Evolutionary conservation across 371 early-diverging fungal genomes (phyloP).

Genomic region (Nematocida sp.): DNA sequence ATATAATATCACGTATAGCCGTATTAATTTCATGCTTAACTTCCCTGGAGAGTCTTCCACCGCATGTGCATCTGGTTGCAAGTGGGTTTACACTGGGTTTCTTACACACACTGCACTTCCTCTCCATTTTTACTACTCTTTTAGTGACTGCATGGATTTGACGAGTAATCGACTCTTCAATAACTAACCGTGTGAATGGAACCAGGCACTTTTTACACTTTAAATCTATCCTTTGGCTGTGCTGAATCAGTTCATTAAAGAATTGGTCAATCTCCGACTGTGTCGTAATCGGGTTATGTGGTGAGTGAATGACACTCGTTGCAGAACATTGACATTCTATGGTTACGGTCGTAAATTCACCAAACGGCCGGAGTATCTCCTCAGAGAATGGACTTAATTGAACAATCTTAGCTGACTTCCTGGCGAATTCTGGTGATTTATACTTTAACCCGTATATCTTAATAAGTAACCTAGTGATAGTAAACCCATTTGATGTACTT

Average conservation of each 20-base stretch:
- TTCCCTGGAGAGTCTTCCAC: constrained; percentile 14
- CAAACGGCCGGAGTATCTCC: neutral
- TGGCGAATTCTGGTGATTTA: neutral
- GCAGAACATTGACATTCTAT: constrained; percentile 24
- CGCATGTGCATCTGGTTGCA: constrained; percentile 21
- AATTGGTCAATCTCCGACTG: neutral
- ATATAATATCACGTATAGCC: neutral
- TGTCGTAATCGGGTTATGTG: neutral
- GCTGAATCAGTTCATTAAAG: constrained; percentile 4
- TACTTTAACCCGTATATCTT: constrained; percentile 23
- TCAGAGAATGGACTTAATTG: constrained; percentile 35
- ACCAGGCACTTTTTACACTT: constrained; percentile 18
- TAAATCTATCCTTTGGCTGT: constrained; percentile 1
- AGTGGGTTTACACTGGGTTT: constrained; percentile 7
- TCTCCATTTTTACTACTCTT: constrained; percentile 41
- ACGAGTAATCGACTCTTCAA: neutral
- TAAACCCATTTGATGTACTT: neutral
- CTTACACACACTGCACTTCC: constrained; percentile 39
- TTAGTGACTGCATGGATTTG: constrained; percentile 1
- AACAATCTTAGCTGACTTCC: constrained; percentile 22
- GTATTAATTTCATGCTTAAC: neutral
- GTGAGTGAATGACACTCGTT: constrained; percentile 5
- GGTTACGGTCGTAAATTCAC: neutral
- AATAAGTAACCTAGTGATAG: constrained; percentile 27
- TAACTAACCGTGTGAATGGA: neutral